phyloP scores from a whole-genome alignment of 2,329 filamentous ascomycete species.

The Apiospora koreana region DNA sequence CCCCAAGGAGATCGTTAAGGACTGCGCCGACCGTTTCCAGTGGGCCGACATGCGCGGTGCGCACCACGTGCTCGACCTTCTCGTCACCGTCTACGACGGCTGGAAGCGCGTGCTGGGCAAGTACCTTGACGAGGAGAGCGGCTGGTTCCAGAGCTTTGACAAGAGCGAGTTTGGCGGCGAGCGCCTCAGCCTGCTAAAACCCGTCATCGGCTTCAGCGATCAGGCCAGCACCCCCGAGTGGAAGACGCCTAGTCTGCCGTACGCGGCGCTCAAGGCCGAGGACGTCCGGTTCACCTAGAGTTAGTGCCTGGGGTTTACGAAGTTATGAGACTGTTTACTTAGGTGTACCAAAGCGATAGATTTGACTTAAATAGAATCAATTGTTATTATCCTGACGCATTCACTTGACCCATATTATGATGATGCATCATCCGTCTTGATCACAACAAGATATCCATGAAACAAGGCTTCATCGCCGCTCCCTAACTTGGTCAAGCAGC shows the following conservation, averaged over 20 bases:
- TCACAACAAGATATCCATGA: too few species aligned
- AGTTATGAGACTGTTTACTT: constrained; percentile 4
- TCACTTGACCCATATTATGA: neutral
- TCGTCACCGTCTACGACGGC: constrained; percentile 24
- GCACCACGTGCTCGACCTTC: constrained; percentile 28
- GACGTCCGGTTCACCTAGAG: neutral
- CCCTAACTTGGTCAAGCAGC: too few species aligned
- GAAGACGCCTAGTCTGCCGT: constrained; percentile 25
- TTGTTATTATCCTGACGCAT: neutral
- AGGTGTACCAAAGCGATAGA: neutral
- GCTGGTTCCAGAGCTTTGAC: constrained; percentile 27
- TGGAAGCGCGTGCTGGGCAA: constrained; percentile 24
- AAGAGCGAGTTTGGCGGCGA: constrained; percentile 23
- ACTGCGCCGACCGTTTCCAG: constrained; percentile 26
- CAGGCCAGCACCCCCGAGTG: constrained; percentile 21
- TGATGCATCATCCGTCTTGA: too few species aligned
- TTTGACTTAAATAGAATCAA: neutral
- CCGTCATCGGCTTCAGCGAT: constrained; percentile 26
- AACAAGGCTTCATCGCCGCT: too few species aligned
- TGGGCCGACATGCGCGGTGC: constrained; percentile 28
- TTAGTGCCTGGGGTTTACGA: neutral
- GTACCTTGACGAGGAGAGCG: constrained; percentile 24
- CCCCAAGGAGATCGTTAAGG: constrained; percentile 23
- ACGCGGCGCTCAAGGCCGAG: constrained; percentile 19
- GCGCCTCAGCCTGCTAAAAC: constrained; percentile 26